phyloP scores from a whole-genome alignment of 208 protist species.

The Leishmania major region DNA sequence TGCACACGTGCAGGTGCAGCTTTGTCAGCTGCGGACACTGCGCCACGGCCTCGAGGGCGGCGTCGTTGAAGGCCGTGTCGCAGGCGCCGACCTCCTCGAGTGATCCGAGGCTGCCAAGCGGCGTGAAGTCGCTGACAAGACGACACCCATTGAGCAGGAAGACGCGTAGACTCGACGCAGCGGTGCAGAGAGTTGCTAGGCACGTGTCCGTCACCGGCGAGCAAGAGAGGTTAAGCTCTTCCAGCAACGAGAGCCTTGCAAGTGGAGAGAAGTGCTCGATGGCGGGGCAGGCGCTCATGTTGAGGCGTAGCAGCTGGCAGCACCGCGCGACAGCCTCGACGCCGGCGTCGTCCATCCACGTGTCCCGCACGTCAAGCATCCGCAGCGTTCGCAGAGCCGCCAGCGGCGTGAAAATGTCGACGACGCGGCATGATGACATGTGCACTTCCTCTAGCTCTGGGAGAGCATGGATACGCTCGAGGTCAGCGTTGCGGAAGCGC shows the following conservation, averaged over 20 bases:
- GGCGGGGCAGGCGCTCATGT: conserved; percentile 16
- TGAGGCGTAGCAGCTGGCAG: conserved; percentile 14
- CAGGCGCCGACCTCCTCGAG: conserved; percentile 27
- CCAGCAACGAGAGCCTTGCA: conserved; percentile 12
- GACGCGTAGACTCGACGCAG: conserved; percentile 14
- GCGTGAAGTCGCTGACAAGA: conserved; percentile 21
- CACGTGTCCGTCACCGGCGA: conserved; percentile 14
- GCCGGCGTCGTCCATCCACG: conserved; percentile 20
- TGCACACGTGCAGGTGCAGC: conserved; percentile 35
- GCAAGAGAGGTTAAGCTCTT: conserved; percentile 22
- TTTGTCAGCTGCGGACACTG: conserved; percentile 15
- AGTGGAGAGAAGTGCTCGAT: conserved; percentile 19
- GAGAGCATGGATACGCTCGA: conserved; percentile 24
- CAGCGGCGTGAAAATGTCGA: conserved; percentile 24
- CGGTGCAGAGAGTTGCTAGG: conserved; percentile 12
- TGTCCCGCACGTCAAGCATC: conserved; percentile 20
- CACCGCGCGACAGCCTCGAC: conserved; percentile 22
- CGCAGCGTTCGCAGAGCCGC: conserved; percentile 1
- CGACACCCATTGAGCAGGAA: conserved; percentile 31
- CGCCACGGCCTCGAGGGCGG: conserved; percentile 15
- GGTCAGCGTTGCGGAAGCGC: conserved; percentile 22
- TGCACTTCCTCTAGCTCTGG: conserved; percentile 20
- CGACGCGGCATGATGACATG: conserved; percentile 22
- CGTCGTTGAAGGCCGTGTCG: conserved; percentile 29
- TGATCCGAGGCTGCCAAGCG: conserved; percentile 1